Evolutionary conservation across 176 grass and related monocot species (phyloP).

Genomic region (sorghum (Sorghum bicolor)): Sorghum_bicolor_NCBIv3 NC_012878.2:51461001-51461500

Average conservation of each 20-base stretch:
- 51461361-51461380: constrained; percentile 24
- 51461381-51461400: constrained; percentile 55
- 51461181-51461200: constrained; percentile 75
- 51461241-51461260: constrained; percentile 60
- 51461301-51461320: constrained; percentile 27
- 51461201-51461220: constrained; percentile 45
- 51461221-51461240: constrained; percentile 54
- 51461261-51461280: constrained; percentile 35
- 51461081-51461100: constrained; percentile 58
- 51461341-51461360: constrained; percentile 24
- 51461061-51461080: constrained; percentile 48
- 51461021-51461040: constrained; percentile 56
- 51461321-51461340: constrained; percentile 7
- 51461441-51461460: constrained; percentile 53
- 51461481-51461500: constrained; percentile 73
- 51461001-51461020: constrained; percentile 68
- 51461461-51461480: constrained; percentile 55
- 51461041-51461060: constrained; percentile 40
- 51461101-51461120: constrained; percentile 60
- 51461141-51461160: constrained; percentile 21
- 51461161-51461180: constrained; percentile 45
- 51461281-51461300: constrained; percentile 32
- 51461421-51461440: constrained; percentile 52
- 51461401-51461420: constrained; percentile 64
- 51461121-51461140: constrained; percentile 38